A percentile compares a stretch with the other conserved stretches of the same genome.
These are phyloP conservation scores for Globisporangium spinosum DNA, from an alignment of 352 stramenopile genomes.

Conservation along the genomic window DNA sequence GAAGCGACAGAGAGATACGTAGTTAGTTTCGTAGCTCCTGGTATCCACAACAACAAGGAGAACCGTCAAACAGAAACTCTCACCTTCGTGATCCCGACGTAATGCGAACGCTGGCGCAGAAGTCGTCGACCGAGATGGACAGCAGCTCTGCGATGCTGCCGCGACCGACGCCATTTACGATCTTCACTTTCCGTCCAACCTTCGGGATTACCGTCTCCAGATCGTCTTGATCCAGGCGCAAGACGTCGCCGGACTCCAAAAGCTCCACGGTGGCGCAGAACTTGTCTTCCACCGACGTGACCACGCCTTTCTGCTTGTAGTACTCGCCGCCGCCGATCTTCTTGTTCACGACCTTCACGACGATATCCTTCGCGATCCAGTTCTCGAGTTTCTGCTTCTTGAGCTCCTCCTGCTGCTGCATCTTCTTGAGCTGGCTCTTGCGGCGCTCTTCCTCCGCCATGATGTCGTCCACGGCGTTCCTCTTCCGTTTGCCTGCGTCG, in stretches of 20 bases:
- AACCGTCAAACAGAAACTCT: constrained; percentile 3
- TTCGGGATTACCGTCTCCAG: constrained; percentile 89
- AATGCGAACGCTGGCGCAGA: constrained; percentile 61
- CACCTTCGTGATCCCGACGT: constrained; percentile 56
- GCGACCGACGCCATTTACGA: constrained; percentile 71
- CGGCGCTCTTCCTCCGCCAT: constrained; percentile 59
- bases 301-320: constrained; percentile 87
- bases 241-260: constrained; percentile 74
- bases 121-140: constrained; percentile 69
- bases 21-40: background rate
- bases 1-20: background rate
- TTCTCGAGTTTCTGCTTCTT: constrained; percentile 69
- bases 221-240: constrained; percentile 86
- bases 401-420: constrained; percentile 36
- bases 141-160: constrained; percentile 58
- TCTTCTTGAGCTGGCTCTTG: constrained; percentile 34
- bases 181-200: constrained; percentile 57
- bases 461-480: constrained; percentile 39
- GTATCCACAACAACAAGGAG: background rate
- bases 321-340: constrained; percentile 83
- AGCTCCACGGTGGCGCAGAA: constrained; percentile 83
- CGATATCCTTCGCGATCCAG: constrained; percentile 89
- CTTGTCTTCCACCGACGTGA: constrained; percentile 74
- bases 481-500: constrained; percentile 24
- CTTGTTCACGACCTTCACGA: constrained; percentile 95